Conservation (phyloP, 805 yeast species). For the Hanseniaspora hatyaiensis region DNA sequence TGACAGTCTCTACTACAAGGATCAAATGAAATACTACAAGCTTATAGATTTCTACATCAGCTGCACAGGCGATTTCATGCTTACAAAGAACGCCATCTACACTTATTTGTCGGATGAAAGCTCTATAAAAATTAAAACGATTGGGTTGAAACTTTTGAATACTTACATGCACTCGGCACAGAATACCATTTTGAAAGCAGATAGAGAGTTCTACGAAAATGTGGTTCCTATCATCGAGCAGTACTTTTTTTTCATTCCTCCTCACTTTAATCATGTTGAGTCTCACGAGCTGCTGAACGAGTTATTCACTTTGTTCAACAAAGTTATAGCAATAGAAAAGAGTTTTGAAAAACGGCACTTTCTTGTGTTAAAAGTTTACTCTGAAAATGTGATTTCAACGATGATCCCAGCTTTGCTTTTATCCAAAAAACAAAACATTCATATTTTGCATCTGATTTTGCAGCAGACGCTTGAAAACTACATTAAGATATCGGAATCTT, state of each 20-base stretch:
- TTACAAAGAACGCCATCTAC: background rate
- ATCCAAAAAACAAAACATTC: background rate
- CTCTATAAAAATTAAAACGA: background rate
- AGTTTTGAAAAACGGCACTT: background rate
- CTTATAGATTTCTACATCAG: background rate
- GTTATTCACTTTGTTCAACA: background rate
- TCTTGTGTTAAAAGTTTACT: background rate
- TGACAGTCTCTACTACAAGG: background rate
- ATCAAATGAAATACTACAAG: background rate
- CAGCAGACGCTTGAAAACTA: background rate
- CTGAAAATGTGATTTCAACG: slow-evolving; percentile 6
- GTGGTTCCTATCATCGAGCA: slow-evolving; percentile 10
- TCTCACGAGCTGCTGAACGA: background rate
- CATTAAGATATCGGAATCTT: background rate
- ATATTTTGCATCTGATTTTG: background rate
- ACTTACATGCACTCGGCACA: background rate
- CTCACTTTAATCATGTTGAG: background rate
- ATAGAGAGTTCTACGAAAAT: background rate
- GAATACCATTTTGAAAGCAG: background rate
- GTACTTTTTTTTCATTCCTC: slow-evolving; percentile 7
- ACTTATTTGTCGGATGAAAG: background rate
- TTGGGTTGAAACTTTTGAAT: slow-evolving; percentile 1
- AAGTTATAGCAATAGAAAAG: background rate
- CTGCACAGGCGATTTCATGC: background rate
- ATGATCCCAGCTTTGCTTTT: slow-evolving; percentile 4